These are phyloP conservation scores for Cryptococcus wingfieldii DNA, from an alignment of 1,284 basidiomycete species.

Conservation along the genomic window DNA sequence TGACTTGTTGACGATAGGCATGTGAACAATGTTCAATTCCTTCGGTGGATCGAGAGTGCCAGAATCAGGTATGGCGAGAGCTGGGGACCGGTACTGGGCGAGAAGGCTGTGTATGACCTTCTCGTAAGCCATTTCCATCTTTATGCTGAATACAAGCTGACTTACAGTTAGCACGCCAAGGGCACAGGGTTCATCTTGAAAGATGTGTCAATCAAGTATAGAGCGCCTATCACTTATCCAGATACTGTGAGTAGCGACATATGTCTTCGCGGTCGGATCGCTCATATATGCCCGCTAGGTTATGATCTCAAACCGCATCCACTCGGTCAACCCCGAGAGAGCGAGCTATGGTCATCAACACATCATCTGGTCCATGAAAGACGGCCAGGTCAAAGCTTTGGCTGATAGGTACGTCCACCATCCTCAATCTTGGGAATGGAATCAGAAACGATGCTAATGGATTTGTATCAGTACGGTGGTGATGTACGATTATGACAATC, in stretches of 20 bases:
- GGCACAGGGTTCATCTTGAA: conserved; percentile 40
- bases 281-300: conserved; percentile 21
- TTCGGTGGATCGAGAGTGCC: conserved; percentile 43
- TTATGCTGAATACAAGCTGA: background rate
- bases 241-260: conserved; percentile 32
- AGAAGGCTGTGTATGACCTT: conserved; percentile 18
- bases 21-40: conserved; percentile 45
- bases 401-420: conserved; percentile 26
- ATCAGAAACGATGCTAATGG: background rate
- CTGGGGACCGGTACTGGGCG: conserved; percentile 26
- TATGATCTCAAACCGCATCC: conserved; percentile 33
- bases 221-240: conserved; percentile 43
- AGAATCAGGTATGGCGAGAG: conserved; percentile 36
- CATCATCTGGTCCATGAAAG: conserved; percentile 37
- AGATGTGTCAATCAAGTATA: conserved; percentile 32
- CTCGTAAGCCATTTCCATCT: conserved; percentile 14
- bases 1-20: conserved; percentile 25
- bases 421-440: background rate
- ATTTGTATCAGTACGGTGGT: conserved; percentile 28
- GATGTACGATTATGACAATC: conserved; percentile 44
- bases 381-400: conserved; percentile 35
- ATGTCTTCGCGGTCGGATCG: background rate
- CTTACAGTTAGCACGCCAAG: conserved; percentile 20
- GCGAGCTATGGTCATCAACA: conserved; percentile 34
- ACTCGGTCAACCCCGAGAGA: conserved; percentile 31